Evolutionary conservation across 1,284 basidiomycete species (phyloP), one percentile per base, ranked within the genome.

Genomic region (Ustilago sp.): DNA sequence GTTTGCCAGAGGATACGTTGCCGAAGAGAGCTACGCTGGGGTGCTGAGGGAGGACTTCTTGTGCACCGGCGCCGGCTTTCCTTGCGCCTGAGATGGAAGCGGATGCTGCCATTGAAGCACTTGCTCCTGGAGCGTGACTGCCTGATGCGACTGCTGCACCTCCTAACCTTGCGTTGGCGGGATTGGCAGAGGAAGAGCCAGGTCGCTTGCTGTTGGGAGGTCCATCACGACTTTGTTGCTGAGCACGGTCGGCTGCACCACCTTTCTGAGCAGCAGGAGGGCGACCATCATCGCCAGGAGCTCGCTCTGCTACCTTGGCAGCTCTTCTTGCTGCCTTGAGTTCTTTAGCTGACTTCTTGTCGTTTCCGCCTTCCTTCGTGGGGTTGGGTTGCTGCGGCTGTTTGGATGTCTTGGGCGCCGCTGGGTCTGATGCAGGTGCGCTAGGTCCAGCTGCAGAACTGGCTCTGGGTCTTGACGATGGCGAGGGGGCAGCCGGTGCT

Each of bases 21-120:
- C 82, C 82, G 53, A 85, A 84, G 28, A 83, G 78, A 7, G 81
- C 78, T 32, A 79, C 75, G 47, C 74, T 76, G 34, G 74, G 74
- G 39, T 76, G 66, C 38, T 47, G 67, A 38, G 74, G 59, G 51
- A 73, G 28, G 31, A 54, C 63, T 64, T 57, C 72, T 17, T 68
- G 55, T 23, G 63, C 73, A 8, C 51, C 60, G 23, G 60, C 63
- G 7, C 51, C 63, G 23, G 60, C 63, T 35, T 53, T 73, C 45
- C 59, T 59, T 6, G 50, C 36, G 32, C 67, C 68, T 12, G 58
- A 53, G 52, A 54, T 67, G 31, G 72, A 67, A 11, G 68, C 43
- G 23, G 60, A 58, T 4, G 64, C 58, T n/a, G 60, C 45, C 63
- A 68, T 64, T 6, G 68, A 45, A 32, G 69, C 41, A 38, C 47